Evolutionary conservation across 495 filamentous ascomycete genomes (phyloP).

Genomic region (Glonium stellatum): DNA sequence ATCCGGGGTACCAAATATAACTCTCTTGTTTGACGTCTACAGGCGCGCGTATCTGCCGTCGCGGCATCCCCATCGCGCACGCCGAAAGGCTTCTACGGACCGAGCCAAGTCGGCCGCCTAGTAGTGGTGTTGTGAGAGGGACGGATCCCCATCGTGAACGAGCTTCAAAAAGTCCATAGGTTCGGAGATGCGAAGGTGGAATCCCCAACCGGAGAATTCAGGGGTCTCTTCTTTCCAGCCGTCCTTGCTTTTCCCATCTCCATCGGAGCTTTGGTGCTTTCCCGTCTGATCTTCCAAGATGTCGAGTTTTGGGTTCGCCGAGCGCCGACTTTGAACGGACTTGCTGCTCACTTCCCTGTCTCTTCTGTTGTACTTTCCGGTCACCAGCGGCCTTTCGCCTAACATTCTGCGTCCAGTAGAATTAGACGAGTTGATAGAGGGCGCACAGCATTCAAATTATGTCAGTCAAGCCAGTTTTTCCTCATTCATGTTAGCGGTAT

Average conservation of each 20-base stretch:
- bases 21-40: neutral
- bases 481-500: no score
- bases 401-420: no score
- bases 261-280: neutral
- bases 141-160: no score
- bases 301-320: neutral
- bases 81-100: neutral
- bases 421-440: no score
- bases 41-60: neutral
- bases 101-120: no score
- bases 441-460: no score
- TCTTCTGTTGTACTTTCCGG: no score
- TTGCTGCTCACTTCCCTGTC: neutral
- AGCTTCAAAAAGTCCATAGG: no score
- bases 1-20: neutral
- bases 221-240: neutral
- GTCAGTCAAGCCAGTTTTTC: no score
- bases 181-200: neutral
- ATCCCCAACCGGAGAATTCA: neutral
- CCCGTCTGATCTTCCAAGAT: no score
- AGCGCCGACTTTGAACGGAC: neutral
- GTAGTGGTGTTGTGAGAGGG: no score
- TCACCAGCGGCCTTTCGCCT: no score
- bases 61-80: neutral
- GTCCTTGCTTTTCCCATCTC: neutral